phyloP scores from a whole-genome alignment of 306 rosid genomes.

The Spatholobus suberectus region DNA sequence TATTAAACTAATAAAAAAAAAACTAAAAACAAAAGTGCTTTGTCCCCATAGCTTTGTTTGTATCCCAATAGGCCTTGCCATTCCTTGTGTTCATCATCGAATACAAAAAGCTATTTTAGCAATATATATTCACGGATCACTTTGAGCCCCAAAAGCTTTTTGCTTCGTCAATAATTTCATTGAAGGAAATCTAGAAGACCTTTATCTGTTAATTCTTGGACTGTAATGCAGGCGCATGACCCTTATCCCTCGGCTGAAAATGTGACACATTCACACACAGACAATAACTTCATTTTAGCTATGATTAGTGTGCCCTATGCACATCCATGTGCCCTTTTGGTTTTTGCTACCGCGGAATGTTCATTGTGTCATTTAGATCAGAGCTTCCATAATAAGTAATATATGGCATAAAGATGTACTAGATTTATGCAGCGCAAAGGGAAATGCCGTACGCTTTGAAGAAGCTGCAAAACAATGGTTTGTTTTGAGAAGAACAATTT shows the following conservation, averaged over 20 bases:
- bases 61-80: conserved; percentile 29
- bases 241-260: conserved; percentile 39
- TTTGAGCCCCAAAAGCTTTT: conserved; percentile 46
- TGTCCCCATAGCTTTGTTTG: conserved; percentile 47
- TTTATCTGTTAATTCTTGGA: conserved; percentile 43
- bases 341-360: conserved; percentile 43
- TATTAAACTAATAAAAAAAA: conserved; percentile 30
- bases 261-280: conserved; percentile 18
- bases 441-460: background rate
- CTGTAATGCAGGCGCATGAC: conserved; percentile 36
- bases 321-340: conserved; percentile 44
- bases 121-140: conserved; percentile 66
- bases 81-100: conserved; percentile 34
- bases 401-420: background rate
- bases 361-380: conserved; percentile 32
- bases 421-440: background rate
- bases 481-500: background rate
- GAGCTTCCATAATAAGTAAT: conserved; percentile 33
- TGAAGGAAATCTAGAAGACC: conserved; percentile 35
- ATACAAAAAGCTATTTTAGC: conserved; percentile 35
- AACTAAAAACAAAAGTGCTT: conserved; percentile 48
- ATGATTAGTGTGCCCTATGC: conserved; percentile 37
- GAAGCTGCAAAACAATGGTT: background rate
- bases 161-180: conserved; percentile 36
- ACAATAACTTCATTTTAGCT: conserved; percentile 28